Evolutionary conservation across 139 green algal species (phyloP), one percentile per base, ranked within the genome.

Genomic region (Parachlorella kessleri): DNA sequence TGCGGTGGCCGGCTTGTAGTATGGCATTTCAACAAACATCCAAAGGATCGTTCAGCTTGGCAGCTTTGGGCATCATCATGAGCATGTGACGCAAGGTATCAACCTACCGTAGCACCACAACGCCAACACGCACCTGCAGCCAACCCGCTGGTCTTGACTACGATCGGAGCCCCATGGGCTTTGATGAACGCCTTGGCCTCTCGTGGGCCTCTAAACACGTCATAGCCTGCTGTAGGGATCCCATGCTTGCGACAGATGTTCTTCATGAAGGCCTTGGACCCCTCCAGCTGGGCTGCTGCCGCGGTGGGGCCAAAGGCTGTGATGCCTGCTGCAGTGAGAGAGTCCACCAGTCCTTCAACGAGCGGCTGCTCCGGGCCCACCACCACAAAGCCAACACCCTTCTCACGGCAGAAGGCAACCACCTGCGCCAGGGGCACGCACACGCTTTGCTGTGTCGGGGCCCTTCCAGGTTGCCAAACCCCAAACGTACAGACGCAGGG

Each of bases 201-300:
- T 1, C 73, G 87, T 0, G 92, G 71, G 72, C 92, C 84, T 6
- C 79, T 92, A 87, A 99, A 99, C 4, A 75, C 81, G 26, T 92
- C 89, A 70, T 98, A 98, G 5, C 40, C 80, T 1, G 93, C 95
- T 4, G 96, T 99, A 26, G 96, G 96, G 76, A 99, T 98, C 90
- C 91, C 85, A 82, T 98, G 95, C 86, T 97, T 96, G 38, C 84
- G 77, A 82, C 90, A 97, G 0, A 99, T 64, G 70, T 93, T 86
- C 91, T 99, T 99, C 91, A 99, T 95, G 84, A 98, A 99, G 10
- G 85, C 82, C 84, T 99, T 99, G 48, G 88, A 96, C 38, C 97
- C 97, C 85, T 99, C 97, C 37, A 99, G 91, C 82, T 90, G 83
- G 6, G 97, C 95, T 7, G 97, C 96, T 21, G 81, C 86, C 1